phyloP scores from a whole-genome alignment of 1,139 yeast species.

The Blastobotrys elegans region DNA sequence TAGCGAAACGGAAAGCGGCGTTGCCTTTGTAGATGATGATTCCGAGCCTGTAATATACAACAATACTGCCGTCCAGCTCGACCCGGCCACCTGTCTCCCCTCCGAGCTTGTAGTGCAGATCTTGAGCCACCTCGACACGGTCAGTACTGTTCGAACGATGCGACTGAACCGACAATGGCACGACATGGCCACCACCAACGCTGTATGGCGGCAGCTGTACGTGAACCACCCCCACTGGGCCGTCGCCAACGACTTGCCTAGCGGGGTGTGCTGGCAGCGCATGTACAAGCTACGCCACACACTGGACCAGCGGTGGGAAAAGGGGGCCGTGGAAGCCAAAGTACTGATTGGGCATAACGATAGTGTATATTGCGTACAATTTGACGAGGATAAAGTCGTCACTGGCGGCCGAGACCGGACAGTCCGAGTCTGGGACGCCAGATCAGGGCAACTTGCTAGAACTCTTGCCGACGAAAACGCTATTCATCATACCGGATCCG shows the following conservation, averaged over 20 bases:
- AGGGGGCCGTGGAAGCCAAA: constrained; percentile 23
- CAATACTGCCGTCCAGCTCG: too few species aligned
- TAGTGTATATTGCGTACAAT: constrained; percentile 36
- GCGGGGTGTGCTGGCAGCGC: constrained; percentile 24
- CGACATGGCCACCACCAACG: constrained; percentile 20
- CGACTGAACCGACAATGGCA: constrained; percentile 28
- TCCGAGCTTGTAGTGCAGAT: constrained; percentile 27
- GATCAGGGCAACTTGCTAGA: constrained; percentile 25
- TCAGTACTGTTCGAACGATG: constrained; percentile 22
- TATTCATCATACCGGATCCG: constrained; percentile 32
- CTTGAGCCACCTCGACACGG: constrained; percentile 21
- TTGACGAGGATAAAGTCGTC: constrained; percentile 30
- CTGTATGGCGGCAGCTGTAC: constrained; percentile 29
- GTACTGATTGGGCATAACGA: constrained; percentile 34
- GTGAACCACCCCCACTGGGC: constrained; percentile 20
- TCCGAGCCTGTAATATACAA: too few species aligned
- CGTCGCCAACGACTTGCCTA: constrained; percentile 16
- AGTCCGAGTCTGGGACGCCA: constrained; percentile 33
- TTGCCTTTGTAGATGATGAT: too few species aligned
- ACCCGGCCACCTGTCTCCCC: constrained; percentile 27
- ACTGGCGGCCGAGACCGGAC: constrained; percentile 38
- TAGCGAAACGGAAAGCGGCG: not conserved
- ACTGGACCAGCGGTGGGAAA: constrained; percentile 32
- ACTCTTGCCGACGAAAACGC: constrained; percentile 20
- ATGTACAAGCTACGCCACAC: constrained; percentile 27